Base-by-base conservation (phyloP, 2,329 filamentous ascomycete species). In the Blastomyces gilchristii region DNA sequence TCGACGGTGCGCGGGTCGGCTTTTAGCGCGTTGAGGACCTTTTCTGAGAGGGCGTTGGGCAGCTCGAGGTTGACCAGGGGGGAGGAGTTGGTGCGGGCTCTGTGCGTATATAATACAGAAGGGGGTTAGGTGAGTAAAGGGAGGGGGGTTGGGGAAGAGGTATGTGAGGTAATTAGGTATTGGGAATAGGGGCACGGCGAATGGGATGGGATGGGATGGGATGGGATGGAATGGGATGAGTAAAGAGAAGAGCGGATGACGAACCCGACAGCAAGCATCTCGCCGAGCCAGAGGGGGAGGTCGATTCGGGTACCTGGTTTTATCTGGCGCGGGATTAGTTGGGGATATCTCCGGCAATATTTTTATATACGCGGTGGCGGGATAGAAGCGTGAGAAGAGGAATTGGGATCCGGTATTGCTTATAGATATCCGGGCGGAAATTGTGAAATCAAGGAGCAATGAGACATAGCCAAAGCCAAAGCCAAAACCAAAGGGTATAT, bases 261-360 rank as follows among this genome's bases (percentile, higher is more conserved):
- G 34, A 56, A 67, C 66, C 65, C 66, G 54, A 95, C 83, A 39
- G 90, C 90, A 61, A 99, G 88, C 84, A 97, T 93, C 75, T 96
- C 90, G 68, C 89, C 91, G 14, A 99, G 86, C 94, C 94, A 99
- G 68, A 97, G 82, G 1, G 94, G 94, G 0, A 97, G 85, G 65
- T 88, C 84, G 57, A 97, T 82, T 53, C 87, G 86, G 0, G 91
- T 93, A 65, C 90, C 89, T 62, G 87, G 78, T 74, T 93, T 94
- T 70, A 97, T 87, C 73, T 89, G n/a, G 31, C 6, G 6, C 16
- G 31, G 31, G 52, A 54, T 43, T 43, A 43, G 12, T 43, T 43
- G 3, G 43, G 43, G 18, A 47, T 47, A 22, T 22, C 18, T 47
- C 18, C 11, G n/a, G 8, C 22, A 11, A 11, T 14, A 22, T 11